These are phyloP conservation scores for Cercospora beticola DNA, from an alignment of 2,329 filamentous ascomycete genomes.

Conservation along the genomic window DNA sequence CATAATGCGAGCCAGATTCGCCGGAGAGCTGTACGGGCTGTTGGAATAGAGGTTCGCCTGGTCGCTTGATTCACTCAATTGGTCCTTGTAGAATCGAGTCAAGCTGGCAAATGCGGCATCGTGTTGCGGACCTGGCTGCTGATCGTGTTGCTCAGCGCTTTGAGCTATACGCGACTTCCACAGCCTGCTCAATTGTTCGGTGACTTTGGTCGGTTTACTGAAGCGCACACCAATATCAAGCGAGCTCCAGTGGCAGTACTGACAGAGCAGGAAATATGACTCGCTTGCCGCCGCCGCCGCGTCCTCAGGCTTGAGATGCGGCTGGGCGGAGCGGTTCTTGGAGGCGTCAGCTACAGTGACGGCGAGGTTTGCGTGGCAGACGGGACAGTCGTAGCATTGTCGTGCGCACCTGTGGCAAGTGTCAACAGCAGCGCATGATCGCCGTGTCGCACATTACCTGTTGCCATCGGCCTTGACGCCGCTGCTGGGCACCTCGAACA, in stretches of 20 bases:
- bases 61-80: constrained; percentile 67
- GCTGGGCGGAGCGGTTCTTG: constrained; percentile 14
- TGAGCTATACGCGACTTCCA: constrained; percentile 29
- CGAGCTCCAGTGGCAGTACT: constrained; percentile 91
- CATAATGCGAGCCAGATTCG: constrained; percentile 84
- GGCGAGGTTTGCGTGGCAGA: constrained; percentile 77
- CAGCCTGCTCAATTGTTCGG: constrained; percentile 58
- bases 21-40: constrained; percentile 69
- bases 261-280: constrained; percentile 74
- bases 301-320: constrained; percentile 25
- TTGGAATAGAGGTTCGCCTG: constrained; percentile 48
- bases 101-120: constrained; percentile 74
- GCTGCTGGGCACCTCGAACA: constrained; percentile 94
- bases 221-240: constrained; percentile 87
- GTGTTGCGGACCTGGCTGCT: constrained; percentile 49
- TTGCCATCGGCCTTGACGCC: constrained; percentile 91
- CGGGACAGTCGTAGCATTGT: constrained; percentile 92
- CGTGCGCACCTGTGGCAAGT: constrained; percentile 60
- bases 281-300: constrained; percentile 13
- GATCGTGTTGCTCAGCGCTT: constrained; percentile 45
- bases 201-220: constrained; percentile 79
- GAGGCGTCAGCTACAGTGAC: constrained; percentile 68
- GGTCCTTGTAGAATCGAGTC: constrained; percentile 76
- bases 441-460: constrained; percentile 58
- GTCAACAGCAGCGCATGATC: constrained; percentile 2